Evolutionary conservation across 495 filamentous ascomycete genomes (phyloP), one percentile per base, ranked within the genome.

Genomic region (Polyplosphaeria fusca): DNA sequence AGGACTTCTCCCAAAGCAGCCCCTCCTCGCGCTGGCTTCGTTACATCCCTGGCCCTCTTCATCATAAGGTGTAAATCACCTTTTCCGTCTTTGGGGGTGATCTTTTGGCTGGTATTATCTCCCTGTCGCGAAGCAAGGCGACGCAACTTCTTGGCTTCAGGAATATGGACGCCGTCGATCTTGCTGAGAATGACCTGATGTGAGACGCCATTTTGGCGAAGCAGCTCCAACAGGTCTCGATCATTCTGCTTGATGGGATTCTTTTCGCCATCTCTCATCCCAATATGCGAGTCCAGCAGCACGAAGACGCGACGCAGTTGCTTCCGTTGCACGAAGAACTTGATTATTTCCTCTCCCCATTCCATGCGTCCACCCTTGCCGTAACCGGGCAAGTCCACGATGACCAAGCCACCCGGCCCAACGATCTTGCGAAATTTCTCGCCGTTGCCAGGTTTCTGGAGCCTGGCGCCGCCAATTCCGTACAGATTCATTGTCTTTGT

Each of bases 331-430:
- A 74, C 72, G 24, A 96, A 67, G 75, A 94, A 96, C 70, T 94
- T 89, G 71, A 87, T 77, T 59, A 95, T 91, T 72, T 96, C 85
- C 58, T 72, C 71, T 1, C 93, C 93, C 92, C 92, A 96, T 60
- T 85, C 86, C 37, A 77, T 68, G 40, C 81, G 73, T 65, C 86
- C 88, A 4, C 82, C 86, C 49, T 86, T 77, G 3, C 94, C 93
- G 66, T 98, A 98, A 1, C 93, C 94, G 5, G 93, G 94, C 89
- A 94, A 92, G 70, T 98, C 94, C 30, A 96, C 73, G 11, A 93
- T 63, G 5, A 83, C 74, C 45, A 95, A 19, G 5, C 60, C 64
- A 1, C 63, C 50, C 40, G 22, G 39, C 12, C 55, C 58, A 13
- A 52, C 41, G 14, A 55, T 70, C 49, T 55, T 61, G 37, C 47